Conservation (phyloP, 768 basidiomycete species). For the Candolleomyces eurysporus region DNA sequence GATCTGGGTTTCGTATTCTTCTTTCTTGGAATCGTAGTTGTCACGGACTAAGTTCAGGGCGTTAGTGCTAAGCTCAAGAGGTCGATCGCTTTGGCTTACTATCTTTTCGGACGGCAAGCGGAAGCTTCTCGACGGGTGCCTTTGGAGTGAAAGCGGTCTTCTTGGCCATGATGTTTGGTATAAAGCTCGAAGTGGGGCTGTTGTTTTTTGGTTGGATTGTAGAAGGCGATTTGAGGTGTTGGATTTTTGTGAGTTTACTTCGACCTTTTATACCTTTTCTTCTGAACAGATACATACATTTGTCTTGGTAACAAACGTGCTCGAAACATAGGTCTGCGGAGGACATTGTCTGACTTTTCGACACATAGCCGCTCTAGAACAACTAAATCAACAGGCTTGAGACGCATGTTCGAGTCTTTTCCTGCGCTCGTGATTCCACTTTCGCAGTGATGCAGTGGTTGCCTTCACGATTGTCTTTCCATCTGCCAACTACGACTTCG, state of each 20-base stretch:
- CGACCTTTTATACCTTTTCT: too few species aligned
- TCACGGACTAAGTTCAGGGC: slow-evolving; percentile 30
- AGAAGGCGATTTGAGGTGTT: neutral
- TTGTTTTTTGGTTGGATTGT: neutral
- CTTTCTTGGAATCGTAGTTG: slow-evolving; percentile 34
- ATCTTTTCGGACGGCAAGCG: slow-evolving; percentile 35
- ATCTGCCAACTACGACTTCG: neutral
- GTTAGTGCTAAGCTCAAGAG: neutral
- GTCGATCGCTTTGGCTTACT: slow-evolving; percentile 19
- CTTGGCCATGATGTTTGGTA: slow-evolving; percentile 3
- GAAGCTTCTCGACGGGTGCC: slow-evolving; percentile 33
- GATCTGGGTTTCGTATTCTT: slow-evolving; percentile 30
- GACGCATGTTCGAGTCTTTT: neutral
- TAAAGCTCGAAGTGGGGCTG: neutral
- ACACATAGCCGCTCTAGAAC: too few species aligned
- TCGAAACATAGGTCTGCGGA: too few species aligned
- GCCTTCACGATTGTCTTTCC: neutral
- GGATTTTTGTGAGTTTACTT: neutral
- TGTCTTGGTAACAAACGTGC: too few species aligned
- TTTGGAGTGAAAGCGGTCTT: slow-evolving; percentile 28
- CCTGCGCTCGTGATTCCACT: too few species aligned
- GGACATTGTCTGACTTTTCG: too few species aligned
- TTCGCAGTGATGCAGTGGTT: neutral
- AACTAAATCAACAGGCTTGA: too few species aligned
- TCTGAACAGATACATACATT: too few species aligned